Conservation (phyloP, 78 protist species). For the Dictyostelium citrinum region DNA sequence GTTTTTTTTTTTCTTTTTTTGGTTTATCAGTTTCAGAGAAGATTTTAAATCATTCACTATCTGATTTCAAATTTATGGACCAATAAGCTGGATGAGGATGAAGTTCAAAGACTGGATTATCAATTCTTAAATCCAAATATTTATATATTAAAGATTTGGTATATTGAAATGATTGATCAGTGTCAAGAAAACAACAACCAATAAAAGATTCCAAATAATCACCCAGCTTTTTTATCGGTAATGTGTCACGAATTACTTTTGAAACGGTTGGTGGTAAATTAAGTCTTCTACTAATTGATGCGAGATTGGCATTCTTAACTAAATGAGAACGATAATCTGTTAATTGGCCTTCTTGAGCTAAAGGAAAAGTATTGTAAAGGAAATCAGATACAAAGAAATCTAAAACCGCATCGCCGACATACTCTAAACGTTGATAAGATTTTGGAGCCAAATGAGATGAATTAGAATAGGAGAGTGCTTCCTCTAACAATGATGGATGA, state of each 20-base stretch:
- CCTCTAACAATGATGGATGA: neutral
- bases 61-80: neutral
- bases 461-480: neutral
- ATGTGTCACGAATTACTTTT: neutral
- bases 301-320: neutral
- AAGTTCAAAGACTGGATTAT: neutral
- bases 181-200: slow-evolving; percentile 11
- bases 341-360: slow-evolving; percentile 45
- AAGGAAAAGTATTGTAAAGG: slow-evolving; percentile 22
- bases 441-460: neutral
- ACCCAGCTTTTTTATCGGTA: slow-evolving; percentile 16
- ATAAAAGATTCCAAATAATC: slow-evolving; percentile 60
- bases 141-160: neutral
- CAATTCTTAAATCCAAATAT: neutral
- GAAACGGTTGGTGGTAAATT: neutral
- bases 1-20: neutral
- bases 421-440: slow-evolving; percentile 67
- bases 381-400: slow-evolving; percentile 39
- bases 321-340: slow-evolving; percentile 13
- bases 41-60: neutral
- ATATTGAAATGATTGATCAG: neutral
- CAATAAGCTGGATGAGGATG: neutral
- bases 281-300: neutral
- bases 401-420: slow-evolving; percentile 55
- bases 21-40: neutral